phyloP scores from a whole-genome alignment of 2,329 filamentous ascomycete species.

The Colletotrichum ledebouriae region DNA sequence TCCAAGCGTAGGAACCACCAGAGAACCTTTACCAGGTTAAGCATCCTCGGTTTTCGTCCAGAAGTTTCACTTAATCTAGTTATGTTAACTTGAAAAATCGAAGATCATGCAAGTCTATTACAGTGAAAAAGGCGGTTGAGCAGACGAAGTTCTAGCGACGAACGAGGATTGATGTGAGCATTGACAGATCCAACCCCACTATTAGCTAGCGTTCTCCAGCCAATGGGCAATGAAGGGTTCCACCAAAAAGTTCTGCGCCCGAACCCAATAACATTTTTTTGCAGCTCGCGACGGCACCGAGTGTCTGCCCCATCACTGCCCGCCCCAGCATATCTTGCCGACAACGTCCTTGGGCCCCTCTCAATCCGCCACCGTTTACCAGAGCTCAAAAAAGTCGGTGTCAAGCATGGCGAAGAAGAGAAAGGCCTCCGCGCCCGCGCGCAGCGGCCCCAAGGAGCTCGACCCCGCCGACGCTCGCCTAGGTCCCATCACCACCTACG shows the following conservation, averaged over 20 bases:
- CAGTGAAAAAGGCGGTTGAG: no score
- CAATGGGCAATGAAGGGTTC: slow-evolving; percentile 15
- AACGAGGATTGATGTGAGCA: background rate
- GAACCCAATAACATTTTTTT: slow-evolving; percentile 38
- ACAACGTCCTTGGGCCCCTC: slow-evolving; percentile 6
- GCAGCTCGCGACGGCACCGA: slow-evolving; percentile 1
- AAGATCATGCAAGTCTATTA: no score
- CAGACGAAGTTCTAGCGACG: background rate
- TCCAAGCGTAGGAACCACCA: no score
- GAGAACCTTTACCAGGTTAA: no score
- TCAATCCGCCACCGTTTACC: background rate
- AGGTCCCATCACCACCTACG: slow-evolving; percentile 72
- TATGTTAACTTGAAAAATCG: no score
- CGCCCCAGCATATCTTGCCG: slow-evolving; percentile 6
- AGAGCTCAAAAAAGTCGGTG: slow-evolving; percentile 29
- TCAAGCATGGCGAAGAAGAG: slow-evolving; percentile 73
- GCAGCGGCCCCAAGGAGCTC: slow-evolving; percentile 67
- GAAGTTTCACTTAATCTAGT: no score
- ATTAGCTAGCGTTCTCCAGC: background rate
- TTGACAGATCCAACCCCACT: slow-evolving; percentile 16
- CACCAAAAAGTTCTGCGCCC: slow-evolving; percentile 44
- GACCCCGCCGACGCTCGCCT: slow-evolving; percentile 73
- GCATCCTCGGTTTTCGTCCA: no score
- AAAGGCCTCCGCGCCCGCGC: slow-evolving; percentile 72
- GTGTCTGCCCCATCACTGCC: slow-evolving; percentile 19